Conservation (phyloP, 805 yeast genomes). For the Middelhovenomyces tepae region DNA sequence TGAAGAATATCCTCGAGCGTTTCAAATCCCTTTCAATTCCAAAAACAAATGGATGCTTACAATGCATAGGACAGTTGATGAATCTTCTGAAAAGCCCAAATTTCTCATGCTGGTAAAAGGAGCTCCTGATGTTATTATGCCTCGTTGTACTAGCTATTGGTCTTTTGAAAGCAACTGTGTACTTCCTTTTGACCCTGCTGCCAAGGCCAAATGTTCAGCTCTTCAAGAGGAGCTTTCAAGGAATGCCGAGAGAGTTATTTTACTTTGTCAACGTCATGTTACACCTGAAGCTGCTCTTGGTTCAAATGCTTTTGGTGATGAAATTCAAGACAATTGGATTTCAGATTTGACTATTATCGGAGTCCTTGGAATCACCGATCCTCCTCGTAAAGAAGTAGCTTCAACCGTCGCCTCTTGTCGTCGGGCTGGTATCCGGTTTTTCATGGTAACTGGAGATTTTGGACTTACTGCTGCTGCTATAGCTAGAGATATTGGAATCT, state of each 20-base stretch:
- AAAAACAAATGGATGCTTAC: conserved; percentile 32
- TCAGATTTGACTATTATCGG: conserved; percentile 67
- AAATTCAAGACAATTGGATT: conserved; percentile 5
- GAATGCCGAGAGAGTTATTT: conserved; percentile 14
- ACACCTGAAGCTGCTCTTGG: conserved; percentile 4
- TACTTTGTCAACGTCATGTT: conserved; percentile 7
- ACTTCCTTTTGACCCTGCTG: conserved; percentile 4
- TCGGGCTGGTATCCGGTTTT: conserved; percentile 87
- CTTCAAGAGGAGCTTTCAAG: conserved; percentile 12
- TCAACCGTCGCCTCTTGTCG: conserved; percentile 63
- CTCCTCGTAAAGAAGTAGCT: conserved; percentile 81
- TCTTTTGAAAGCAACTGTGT: conserved; percentile 4
- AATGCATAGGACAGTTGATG: conserved; percentile 11
- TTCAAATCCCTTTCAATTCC: conserved; percentile 34
- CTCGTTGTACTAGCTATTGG: conserved; percentile 20
- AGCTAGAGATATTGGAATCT: too few relatives aligned
- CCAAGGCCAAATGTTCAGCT: background rate
- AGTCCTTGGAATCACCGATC: conserved; percentile 89
- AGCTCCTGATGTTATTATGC: conserved; percentile 38
- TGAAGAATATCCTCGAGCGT: too few relatives aligned
- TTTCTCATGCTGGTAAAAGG: conserved; percentile 31
- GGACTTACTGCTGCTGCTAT: background rate
- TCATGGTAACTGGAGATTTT: background rate
- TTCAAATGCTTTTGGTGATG: conserved; percentile 8
- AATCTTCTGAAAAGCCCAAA: conserved; percentile 25